A percentile compares a stretch with the other conserved stretches of the same genome.
Evolutionary conservation across 2,329 filamentous ascomycete species (phyloP).

Genomic region (Capronia americana): DNA sequence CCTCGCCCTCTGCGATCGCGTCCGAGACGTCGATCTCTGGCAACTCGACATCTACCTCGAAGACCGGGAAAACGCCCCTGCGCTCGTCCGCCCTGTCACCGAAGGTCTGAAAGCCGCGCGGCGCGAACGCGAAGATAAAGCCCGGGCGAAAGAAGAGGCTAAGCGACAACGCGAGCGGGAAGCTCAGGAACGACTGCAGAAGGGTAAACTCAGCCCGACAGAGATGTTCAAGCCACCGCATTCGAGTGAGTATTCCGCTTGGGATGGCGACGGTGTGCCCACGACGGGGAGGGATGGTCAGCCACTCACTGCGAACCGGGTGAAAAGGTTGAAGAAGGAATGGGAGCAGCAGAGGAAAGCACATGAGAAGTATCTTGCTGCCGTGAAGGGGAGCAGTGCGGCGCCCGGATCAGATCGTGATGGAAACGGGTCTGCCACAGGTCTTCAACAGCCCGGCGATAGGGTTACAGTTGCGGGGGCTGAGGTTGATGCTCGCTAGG

Average conservation of each 20-base stretch:
- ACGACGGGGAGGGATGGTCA: slow-evolving; percentile 77
- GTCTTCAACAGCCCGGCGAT: background rate
- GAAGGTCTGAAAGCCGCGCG: slow-evolving; percentile 62
- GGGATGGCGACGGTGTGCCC: slow-evolving; percentile 83
- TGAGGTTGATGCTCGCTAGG: slow-evolving; percentile 1
- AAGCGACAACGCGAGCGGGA: slow-evolving; percentile 65
- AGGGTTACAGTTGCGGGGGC: background rate
- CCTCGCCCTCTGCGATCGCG: slow-evolving; percentile 75
- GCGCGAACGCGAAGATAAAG: slow-evolving; percentile 60
- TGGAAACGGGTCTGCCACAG: background rate
- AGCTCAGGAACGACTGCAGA: slow-evolving; percentile 58
- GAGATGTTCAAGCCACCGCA: slow-evolving; percentile 63
- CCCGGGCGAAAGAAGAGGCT: slow-evolving; percentile 57
- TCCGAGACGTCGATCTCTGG: slow-evolving; percentile 81
- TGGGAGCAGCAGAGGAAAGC: slow-evolving; percentile 90
- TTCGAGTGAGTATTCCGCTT: slow-evolving; percentile 71
- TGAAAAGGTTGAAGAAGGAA: slow-evolving; percentile 85
- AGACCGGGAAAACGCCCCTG: slow-evolving; percentile 72
- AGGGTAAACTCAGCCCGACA: slow-evolving; percentile 62
- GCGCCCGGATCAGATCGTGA: background rate
- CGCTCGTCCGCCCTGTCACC: slow-evolving; percentile 73
- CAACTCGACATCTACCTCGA: slow-evolving; percentile 87
- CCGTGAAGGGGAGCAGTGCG: background rate
- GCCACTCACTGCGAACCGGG: slow-evolving; percentile 78
- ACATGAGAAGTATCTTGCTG: slow-evolving; percentile 67